Base-by-base conservation (phyloP, 1,284 basidiomycete species). In the Schizopora paradoxa region DNA sequence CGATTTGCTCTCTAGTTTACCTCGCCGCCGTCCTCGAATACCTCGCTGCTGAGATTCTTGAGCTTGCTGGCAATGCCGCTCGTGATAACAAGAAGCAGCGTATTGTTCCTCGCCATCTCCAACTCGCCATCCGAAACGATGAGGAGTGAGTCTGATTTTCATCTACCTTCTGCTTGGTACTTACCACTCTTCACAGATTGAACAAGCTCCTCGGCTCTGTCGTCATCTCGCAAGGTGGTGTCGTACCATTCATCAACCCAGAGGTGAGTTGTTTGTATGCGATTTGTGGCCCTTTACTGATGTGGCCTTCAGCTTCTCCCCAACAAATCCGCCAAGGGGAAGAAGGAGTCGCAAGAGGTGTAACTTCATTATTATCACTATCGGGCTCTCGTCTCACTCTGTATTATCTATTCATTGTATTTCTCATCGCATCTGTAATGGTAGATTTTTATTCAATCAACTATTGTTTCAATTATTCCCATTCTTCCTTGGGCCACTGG, bases 151-250 rank as follows among this genome's bases (percentile, higher is more conserved):
- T 68, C 2, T 23, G 23, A 27, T 10, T 8, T 8, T 1, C 5
- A 5, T 10, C 27, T 10, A 25, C 11, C 32, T 3, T 25, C 5
- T 46, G 29, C 26, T 41, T 22, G 22, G 8, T 34, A 16, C 26
- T 28, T 18, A 37, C 40, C 36, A 31, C 41, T 41, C 28, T 34
- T 29, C n/a, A 40, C 46, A 70, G 74, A 59, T 64, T 84, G 61
- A 79, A 81, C 67, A 81, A 78, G 62, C 76, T 87, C 36, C 76
- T 91, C 51, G 87, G 86, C 25, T 72, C 79, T 57, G 87, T 91
- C 56, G 81, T 86, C 63, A 91, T 91, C 74, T 88, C 84, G 34
- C 86, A 91, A 65, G 88, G 88, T 71, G 87, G 87, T 80, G 88
- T 91, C 55, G 77, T 92, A 42, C 89, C 89, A 51, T 64, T 65